A percentile compares a stretch with the other conserved stretches of the same genome.
These are phyloP conservation scores for Fusarium dlaminii DNA, from an alignment of 2,329 filamentous ascomycete species.

Conservation along the genomic window DNA sequence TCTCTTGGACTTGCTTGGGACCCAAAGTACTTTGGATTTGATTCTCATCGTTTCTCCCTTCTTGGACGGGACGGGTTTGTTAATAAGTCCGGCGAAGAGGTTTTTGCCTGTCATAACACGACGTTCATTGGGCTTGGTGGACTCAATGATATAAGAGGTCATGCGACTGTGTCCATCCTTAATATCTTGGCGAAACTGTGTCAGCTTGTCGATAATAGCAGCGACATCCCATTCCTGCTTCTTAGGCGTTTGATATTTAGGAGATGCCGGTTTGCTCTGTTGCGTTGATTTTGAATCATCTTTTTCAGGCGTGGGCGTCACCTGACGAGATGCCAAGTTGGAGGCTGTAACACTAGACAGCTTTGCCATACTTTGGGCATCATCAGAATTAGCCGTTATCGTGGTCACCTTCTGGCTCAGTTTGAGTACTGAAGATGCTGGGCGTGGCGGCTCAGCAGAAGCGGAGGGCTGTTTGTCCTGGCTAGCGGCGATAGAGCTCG, in stretches of 20 bases:
- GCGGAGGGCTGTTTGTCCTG: neutral
- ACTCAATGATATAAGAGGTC: conserved; percentile 56
- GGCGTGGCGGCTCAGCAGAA: conserved; percentile 1
- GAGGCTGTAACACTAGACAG: conserved; percentile 30
- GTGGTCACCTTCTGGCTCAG: conserved; percentile 15
- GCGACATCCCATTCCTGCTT: conserved; percentile 54
- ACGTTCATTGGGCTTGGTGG: conserved; percentile 53
- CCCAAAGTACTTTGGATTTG: conserved; percentile 59
- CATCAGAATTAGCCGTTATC: conserved; percentile 12
- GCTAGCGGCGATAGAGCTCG: conserved; percentile 2
- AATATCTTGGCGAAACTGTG: conserved; percentile 54
- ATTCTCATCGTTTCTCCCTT: conserved; percentile 57
- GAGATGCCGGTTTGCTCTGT: conserved; percentile 20
- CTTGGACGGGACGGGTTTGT: conserved; percentile 48
- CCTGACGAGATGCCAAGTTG: conserved; percentile 35
- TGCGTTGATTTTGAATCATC: conserved; percentile 15
- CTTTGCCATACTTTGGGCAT: conserved; percentile 39
- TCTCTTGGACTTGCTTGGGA: neutral
- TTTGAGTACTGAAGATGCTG: neutral
- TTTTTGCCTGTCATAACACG: conserved; percentile 56
- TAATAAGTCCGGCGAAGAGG: conserved; percentile 58
- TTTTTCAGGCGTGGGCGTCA: conserved; percentile 35
- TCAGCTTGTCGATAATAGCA: conserved; percentile 55
- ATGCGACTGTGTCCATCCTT: conserved; percentile 57
- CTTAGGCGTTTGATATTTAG: conserved; percentile 36